phyloP scores from a whole-genome alignment of 768 basidiomycete species.

The Boletus tylopilopsis region DNA sequence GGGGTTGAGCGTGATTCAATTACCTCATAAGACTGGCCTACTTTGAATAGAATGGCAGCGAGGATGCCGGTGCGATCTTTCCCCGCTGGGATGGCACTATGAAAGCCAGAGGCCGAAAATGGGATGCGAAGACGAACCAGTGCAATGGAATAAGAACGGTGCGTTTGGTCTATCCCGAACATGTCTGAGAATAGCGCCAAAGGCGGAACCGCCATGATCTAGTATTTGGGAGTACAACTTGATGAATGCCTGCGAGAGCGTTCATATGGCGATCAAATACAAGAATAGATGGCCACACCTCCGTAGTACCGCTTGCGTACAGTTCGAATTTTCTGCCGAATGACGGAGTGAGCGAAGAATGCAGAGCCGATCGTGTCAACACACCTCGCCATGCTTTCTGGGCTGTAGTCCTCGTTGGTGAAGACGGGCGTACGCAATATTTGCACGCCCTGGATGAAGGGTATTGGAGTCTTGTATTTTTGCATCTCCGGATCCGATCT shows the following conservation, averaged over 20 bases:
- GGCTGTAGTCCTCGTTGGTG: constrained; percentile 73
- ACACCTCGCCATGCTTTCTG: constrained; percentile 80
- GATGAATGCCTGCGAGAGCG: constrained; percentile 61
- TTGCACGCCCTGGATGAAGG: constrained; percentile 59
- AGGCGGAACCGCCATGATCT: constrained; percentile 65
- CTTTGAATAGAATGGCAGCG: constrained; percentile 70
- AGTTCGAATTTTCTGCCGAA: constrained; percentile 43
- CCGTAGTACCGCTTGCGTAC: constrained; percentile 77
- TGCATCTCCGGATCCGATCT: constrained; percentile 76
- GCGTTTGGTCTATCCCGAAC: constrained; percentile 65
- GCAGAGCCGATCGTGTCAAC: constrained; percentile 34
- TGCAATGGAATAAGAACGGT: constrained; percentile 73
- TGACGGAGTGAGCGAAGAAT: constrained; percentile 3
- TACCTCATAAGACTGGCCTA: constrained; percentile 23
- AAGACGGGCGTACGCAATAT: constrained; percentile 62
- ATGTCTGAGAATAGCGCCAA: constrained; percentile 69
- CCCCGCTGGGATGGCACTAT: constrained; percentile 49
- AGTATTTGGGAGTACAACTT: constrained; percentile 78
- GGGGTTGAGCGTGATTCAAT: not conserved
- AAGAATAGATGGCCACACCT: constrained; percentile 40
- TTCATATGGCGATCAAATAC: not conserved
- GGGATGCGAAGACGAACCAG: constrained; percentile 35
- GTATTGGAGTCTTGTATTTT: constrained; percentile 66
- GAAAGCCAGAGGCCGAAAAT: too few species aligned
- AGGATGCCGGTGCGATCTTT: constrained; percentile 81